These are phyloP conservation scores for Metschnikowia orientalis DNA, from an alignment of 805 yeast species.

Conservation along the genomic window DNA sequence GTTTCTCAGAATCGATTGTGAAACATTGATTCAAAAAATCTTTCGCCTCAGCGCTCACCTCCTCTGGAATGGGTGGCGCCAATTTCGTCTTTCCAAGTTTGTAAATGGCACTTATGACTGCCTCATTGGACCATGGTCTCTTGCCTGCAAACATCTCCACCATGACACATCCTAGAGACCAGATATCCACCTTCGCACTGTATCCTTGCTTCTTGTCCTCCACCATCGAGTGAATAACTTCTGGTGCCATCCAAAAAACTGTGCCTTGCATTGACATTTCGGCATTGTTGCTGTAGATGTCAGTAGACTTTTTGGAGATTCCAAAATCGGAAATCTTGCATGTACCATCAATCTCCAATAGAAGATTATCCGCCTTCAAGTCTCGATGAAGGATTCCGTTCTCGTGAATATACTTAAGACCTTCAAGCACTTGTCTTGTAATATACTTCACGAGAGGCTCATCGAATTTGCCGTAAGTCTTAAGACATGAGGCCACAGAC, in stretches of 20 bases:
- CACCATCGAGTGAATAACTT: slow-evolving; percentile 81
- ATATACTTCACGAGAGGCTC: slow-evolving; percentile 69
- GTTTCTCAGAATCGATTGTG: slow-evolving; percentile 62
- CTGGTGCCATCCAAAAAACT: slow-evolving; percentile 99
- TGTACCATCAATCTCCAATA: slow-evolving; percentile 86
- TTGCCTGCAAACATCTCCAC: slow-evolving; percentile 97
- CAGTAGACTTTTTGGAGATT: slow-evolving; percentile 70
- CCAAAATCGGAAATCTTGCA: slow-evolving; percentile 97
- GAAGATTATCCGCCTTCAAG: slow-evolving; percentile 86
- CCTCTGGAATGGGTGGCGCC: slow-evolving; percentile 97
- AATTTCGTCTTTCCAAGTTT: slow-evolving; percentile 78
- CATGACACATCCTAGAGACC: slow-evolving; percentile 98
- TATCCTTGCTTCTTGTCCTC: slow-evolving; percentile 80
- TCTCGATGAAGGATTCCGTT: slow-evolving; percentile 90
- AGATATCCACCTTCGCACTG: slow-evolving; percentile 95
- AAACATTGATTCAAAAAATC: slow-evolving; percentile 76
- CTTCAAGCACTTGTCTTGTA: slow-evolving; percentile 75
- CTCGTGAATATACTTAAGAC: slow-evolving; percentile 82
- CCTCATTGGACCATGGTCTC: slow-evolving; percentile 95
- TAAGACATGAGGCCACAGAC: slow-evolving; percentile 80
- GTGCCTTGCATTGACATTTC: slow-evolving; percentile 99
- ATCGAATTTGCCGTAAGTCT: slow-evolving; percentile 80
- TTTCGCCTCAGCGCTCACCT: slow-evolving; percentile 64
- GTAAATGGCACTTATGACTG: slow-evolving; percentile 91
- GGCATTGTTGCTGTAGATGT: slow-evolving; percentile 84